Evolutionary conservation across 1,284 basidiomycete species (phyloP).

Genomic region (Caloboletus firmus): DNA sequence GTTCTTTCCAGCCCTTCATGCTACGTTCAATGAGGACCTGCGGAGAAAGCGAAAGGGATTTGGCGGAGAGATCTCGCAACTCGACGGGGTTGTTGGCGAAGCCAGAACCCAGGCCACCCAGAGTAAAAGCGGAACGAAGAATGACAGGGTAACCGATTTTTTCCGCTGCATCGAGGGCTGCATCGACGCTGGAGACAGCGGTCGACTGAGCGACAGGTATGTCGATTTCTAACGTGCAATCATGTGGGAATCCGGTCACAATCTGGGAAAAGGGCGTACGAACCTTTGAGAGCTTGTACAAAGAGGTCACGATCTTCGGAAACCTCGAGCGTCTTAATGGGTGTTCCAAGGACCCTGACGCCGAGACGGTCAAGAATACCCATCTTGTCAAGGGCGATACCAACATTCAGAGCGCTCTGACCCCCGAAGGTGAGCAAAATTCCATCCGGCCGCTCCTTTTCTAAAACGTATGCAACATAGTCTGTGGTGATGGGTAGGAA

Average conservation of each 20-base stretch:
- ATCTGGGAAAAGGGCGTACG: constrained; percentile 13
- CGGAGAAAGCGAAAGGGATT: constrained; percentile 87
- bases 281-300: constrained; percentile 94
- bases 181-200: constrained; percentile 94
- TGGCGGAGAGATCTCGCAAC: constrained; percentile 91
- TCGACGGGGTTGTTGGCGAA: constrained; percentile 97
- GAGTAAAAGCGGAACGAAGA: constrained; percentile 95
- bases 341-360: constrained; percentile 93
- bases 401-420: constrained; percentile 97
- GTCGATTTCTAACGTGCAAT: constrained; percentile 75
- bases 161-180: constrained; percentile 88
- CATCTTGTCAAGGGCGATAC: constrained; percentile 97
- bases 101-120: constrained; percentile 97
- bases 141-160: constrained; percentile 98
- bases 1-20: constrained; percentile 99
- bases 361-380: constrained; percentile 94
- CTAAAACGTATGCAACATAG: constrained; percentile 97
- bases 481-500: constrained; percentile 97
- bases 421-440: constrained; percentile 98
- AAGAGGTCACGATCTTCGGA: constrained; percentile 98
- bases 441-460: constrained; percentile 98
- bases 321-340: constrained; percentile 91
- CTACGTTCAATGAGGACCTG: constrained; percentile 98
- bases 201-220: constrained; percentile 97
- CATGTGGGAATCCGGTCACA: constrained; percentile 1